phyloP scores from a whole-genome alignment of 2,329 filamentous ascomycete genomes.

The Aspergillus sp. region DNA sequence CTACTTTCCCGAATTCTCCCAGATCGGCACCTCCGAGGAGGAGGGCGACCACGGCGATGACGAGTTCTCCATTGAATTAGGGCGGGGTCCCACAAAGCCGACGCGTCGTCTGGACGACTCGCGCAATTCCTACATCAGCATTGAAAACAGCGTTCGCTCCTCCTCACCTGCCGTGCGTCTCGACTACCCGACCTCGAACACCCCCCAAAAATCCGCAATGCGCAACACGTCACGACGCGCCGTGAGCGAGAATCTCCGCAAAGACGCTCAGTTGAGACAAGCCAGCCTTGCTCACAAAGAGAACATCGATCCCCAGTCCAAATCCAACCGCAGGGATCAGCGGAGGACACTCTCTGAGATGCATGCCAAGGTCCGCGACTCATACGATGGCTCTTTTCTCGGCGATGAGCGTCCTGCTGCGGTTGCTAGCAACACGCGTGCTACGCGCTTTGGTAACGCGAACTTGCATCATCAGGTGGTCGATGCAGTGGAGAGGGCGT shows the following conservation, averaged over 20 bases:
- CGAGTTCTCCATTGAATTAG: conserved; percentile 56
- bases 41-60: conserved; percentile 38
- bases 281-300: conserved; percentile 42
- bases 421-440: conserved; percentile 43
- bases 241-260: conserved; percentile 37
- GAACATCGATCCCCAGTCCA: conserved; percentile 38
- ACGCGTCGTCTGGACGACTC: conserved; percentile 46
- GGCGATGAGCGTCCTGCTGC: conserved; percentile 50
- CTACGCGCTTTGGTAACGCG: conserved; percentile 55
- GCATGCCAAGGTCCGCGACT: conserved; percentile 52
- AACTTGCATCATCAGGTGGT: conserved; percentile 42
- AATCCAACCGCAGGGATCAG: conserved; percentile 32
- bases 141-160: conserved; percentile 44
- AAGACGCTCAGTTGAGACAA: conserved; percentile 40
- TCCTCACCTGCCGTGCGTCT: conserved; percentile 40
- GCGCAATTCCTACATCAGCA: conserved; percentile 48
- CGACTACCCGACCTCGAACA: conserved; percentile 34
- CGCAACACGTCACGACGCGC: conserved; percentile 27
- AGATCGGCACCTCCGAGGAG: conserved; percentile 40
- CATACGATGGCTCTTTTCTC: conserved; percentile 52
- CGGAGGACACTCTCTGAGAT: conserved; percentile 55
- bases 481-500: conserved; percentile 38
- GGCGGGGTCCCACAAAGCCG: conserved; percentile 47
- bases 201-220: conserved; percentile 34
- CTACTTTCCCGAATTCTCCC: conserved; percentile 49